phyloP scores from a whole-genome alignment of 2,329 filamentous ascomycete species.

The Ophiostoma ulmi region DNA sequence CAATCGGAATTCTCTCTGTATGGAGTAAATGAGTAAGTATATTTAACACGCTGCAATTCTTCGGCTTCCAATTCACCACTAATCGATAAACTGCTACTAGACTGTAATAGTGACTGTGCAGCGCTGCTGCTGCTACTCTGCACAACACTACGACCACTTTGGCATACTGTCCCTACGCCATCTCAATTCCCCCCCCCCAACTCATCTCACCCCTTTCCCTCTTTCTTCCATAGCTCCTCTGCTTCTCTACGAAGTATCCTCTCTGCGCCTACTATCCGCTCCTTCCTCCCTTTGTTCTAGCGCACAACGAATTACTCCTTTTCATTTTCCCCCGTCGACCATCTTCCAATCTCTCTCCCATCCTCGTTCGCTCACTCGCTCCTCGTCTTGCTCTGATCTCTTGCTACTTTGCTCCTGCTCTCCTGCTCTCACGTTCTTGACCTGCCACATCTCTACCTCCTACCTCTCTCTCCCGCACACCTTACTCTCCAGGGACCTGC shows the following conservation, averaged over 20 bases:
- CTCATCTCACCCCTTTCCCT: conserved; percentile 13
- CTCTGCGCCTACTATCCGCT: neutral
- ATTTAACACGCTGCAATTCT: neutral
- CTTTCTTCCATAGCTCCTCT: neutral
- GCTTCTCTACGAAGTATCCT: neutral
- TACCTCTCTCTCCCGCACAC: neutral
- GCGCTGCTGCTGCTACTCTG: conserved; percentile 11
- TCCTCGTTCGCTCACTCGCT: neutral
- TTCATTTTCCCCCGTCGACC: conserved; percentile 18
- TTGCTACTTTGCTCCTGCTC: neutral
- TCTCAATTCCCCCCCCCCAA: neutral
- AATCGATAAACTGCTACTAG: neutral
- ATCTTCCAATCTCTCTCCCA: conserved; percentile 9
- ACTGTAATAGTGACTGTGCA: neutral
- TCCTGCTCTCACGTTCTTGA: neutral
- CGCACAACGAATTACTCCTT: conserved; percentile 19
- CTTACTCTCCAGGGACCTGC: conserved; percentile 12
- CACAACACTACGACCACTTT: conserved; percentile 18
- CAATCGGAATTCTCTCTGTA: neutral
- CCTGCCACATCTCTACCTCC: neutral
- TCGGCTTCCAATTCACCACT: neutral
- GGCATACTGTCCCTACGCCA: conserved; percentile 16
- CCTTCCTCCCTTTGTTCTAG: conserved; percentile 17
- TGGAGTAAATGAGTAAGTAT: neutral
- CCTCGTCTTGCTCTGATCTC: neutral